A percentile compares a stretch with the other conserved stretches of the same genome.
phyloP scores from a whole-genome alignment of 768 basidiomycete genomes.

The Psilocybe azurescens region DNA sequence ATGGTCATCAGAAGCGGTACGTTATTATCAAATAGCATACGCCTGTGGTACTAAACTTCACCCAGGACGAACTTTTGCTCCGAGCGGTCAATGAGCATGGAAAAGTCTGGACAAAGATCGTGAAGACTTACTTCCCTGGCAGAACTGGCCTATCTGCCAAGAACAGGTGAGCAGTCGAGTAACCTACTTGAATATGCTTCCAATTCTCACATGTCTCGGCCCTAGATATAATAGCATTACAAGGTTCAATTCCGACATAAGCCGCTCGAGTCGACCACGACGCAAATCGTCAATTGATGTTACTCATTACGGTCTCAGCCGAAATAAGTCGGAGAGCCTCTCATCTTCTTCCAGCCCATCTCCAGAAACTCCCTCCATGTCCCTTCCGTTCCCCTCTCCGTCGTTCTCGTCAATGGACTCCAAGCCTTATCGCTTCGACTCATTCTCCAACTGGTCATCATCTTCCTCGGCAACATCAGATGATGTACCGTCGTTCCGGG shows the following conservation, averaged over 20 bases:
- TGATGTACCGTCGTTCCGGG: conserved; percentile 34
- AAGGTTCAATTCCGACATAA: conserved; percentile 47
- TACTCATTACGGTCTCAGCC: conserved; percentile 31
- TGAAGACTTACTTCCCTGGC: conserved; percentile 64
- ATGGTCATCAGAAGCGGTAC: conserved; percentile 60
- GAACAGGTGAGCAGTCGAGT: conserved; percentile 47
- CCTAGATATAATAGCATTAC: conserved; percentile 58
- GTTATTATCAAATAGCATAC: conserved; percentile 18
- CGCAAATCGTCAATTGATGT: conserved; percentile 41
- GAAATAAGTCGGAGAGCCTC: conserved; percentile 39
- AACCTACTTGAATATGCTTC: conserved; percentile 1
- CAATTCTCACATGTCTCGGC: conserved; percentile 9
- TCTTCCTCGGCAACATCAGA: conserved; percentile 36
- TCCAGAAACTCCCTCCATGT: conserved; percentile 35
- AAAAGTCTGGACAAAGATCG: conserved; percentile 67
- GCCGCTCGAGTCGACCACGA: conserved; percentile 38
- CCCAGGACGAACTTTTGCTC: conserved; percentile 57
- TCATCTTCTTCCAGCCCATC: conserved; percentile 49
- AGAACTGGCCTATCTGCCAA: conserved; percentile 64
- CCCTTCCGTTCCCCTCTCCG: conserved; percentile 28
- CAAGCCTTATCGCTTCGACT: conserved; percentile 31
- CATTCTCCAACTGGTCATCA: conserved; percentile 34
- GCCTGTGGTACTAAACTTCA: conserved; percentile 5
- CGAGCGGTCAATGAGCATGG: conserved; percentile 60
- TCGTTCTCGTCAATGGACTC: conserved; percentile 26